A percentile compares a stretch with the other conserved stretches of the same genome.
These are phyloP conservation scores for Deinandra increscens DNA, from an alignment of 129 eudicot genomes.

Conservation along the genomic window DNA sequence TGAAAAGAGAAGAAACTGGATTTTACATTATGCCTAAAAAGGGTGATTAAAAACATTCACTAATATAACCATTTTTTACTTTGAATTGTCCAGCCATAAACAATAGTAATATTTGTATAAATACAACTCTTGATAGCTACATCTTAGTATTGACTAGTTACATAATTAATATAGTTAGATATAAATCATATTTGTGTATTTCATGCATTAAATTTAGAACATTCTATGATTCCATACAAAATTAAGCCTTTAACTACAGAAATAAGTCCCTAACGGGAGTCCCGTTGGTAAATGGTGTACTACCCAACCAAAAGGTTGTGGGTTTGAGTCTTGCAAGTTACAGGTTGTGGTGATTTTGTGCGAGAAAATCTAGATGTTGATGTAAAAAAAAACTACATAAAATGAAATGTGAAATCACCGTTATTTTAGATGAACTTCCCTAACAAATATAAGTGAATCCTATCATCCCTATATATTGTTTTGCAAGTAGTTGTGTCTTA, in stretches of 20 bases:
- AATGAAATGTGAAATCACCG: neutral
- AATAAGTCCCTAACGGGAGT: too few species aligned
- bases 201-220: neutral
- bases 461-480: neutral
- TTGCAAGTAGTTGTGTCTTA: neutral
- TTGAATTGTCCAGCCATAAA: too few species aligned
- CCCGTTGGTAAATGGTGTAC: too few species aligned
- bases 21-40: neutral
- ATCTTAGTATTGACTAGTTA: neutral
- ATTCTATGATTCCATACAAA: neutral
- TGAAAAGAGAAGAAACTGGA: constrained; percentile 6
- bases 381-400: too few species aligned
- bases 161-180: neutral
- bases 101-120: too few species aligned
- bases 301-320: too few species aligned
- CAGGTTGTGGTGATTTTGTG: too few species aligned
- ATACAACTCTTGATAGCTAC: neutral
- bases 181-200: neutral
- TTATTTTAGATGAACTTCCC: neutral
- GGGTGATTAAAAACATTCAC: neutral
- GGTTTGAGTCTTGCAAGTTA: too few species aligned
- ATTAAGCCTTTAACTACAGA: neutral
- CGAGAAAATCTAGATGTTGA: too few species aligned
- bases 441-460: neutral
- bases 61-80: neutral